Conservation (phyloP, 164 flowering plant genomes). For the Vitis rotundifolia region DNA sequence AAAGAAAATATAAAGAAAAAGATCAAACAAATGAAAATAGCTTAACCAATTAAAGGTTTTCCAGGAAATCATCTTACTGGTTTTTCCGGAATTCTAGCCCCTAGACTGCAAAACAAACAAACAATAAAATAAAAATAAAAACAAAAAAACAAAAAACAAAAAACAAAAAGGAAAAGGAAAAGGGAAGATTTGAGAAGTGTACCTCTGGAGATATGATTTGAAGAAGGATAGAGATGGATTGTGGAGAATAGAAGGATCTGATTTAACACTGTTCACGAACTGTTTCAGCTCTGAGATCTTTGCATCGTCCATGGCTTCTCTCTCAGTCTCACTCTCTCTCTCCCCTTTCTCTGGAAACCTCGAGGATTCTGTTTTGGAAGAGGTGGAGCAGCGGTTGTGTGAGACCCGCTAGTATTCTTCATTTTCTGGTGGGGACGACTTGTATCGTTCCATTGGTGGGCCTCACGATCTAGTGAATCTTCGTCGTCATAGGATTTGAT, state of each 20-base stretch:
- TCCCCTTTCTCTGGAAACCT: background rate
- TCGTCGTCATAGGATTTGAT: too few relatives aligned
- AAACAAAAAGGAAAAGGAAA: background rate
- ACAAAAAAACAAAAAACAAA: background rate
- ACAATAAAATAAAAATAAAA: background rate
- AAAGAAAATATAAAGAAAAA: too few relatives aligned
- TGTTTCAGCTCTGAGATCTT: slow-evolving; percentile 42
- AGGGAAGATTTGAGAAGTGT: background rate
- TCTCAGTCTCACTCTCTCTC: background rate
- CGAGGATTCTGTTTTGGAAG: too few relatives aligned
- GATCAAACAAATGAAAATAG: too few relatives aligned
- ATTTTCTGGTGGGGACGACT: too few relatives aligned
- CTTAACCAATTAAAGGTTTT: too few relatives aligned
- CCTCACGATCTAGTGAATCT: too few relatives aligned
- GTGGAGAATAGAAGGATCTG: slow-evolving; percentile 57
- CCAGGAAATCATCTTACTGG: slow-evolving; percentile 28
- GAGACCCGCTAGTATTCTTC: too few relatives aligned
- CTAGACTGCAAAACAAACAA: slow-evolving; percentile 34
- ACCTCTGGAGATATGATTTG: slow-evolving; percentile 62
- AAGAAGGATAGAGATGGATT: slow-evolving; percentile 59
- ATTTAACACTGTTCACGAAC: slow-evolving; percentile 49
- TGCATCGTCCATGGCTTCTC: slow-evolving; percentile 13
- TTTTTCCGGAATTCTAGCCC: slow-evolving; percentile 47
- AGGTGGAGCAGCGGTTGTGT: too few relatives aligned
- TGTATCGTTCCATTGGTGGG: too few relatives aligned